These are phyloP conservation scores for Plectranthus barbatus DNA, from an alignment of 257 asterid species.

Conservation along the genomic window DNA sequence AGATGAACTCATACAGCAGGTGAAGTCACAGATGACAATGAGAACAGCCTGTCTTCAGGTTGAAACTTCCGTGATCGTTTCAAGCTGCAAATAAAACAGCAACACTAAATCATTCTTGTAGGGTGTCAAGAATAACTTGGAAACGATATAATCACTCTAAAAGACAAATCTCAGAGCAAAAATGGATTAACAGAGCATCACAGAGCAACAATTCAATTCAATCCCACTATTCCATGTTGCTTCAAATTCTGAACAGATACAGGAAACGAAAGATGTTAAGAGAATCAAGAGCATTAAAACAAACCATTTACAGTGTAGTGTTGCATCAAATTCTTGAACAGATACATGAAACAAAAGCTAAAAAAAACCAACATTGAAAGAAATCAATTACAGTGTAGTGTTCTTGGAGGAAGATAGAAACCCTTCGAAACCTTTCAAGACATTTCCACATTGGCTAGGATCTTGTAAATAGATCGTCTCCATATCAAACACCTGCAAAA, in stretches of 20 bases:
- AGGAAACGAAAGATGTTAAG: not conserved
- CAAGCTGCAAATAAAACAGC: conserved; percentile 44
- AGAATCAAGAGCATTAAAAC: not conserved
- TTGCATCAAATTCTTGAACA: conserved; percentile 22
- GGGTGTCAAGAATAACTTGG: not conserved
- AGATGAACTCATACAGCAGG: conserved; percentile 65
- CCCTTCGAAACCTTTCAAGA: conserved; percentile 98
- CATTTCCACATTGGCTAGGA: conserved; percentile 99
- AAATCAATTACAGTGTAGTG: conserved; percentile 61
- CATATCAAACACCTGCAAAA: conserved; percentile 77
- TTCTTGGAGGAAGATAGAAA: conserved; percentile 90
- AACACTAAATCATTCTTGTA: conserved; percentile 5
- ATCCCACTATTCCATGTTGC: not conserved
- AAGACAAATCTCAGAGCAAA: not conserved
- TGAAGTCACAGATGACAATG: conserved; percentile 88
- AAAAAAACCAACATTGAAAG: not conserved
- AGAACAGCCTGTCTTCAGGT: conserved; percentile 94
- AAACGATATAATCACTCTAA: not conserved
- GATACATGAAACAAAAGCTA: not conserved
- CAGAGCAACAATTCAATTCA: not conserved
- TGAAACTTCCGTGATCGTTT: conserved; percentile 95
- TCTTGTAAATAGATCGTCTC: conserved; percentile 96
- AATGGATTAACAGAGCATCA: not conserved
- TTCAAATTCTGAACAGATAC: too few species aligned
- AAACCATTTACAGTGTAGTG: conserved; percentile 60